These are phyloP conservation scores for Puccinia brachypodii DNA, from an alignment of 1,284 basidiomycete genomes.

Conservation along the genomic window DNA sequence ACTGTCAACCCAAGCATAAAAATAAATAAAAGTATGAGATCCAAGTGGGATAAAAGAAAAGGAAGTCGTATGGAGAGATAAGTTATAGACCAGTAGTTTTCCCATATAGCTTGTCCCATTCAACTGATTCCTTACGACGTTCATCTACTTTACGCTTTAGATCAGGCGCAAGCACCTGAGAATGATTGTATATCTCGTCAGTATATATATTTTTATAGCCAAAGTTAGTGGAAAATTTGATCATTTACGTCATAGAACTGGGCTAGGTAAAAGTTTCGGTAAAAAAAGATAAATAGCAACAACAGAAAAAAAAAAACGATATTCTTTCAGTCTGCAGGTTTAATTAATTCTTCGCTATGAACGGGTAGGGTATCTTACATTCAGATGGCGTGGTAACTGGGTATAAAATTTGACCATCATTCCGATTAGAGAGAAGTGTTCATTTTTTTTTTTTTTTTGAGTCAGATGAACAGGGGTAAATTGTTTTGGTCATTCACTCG, in stretches of 20 bases:
- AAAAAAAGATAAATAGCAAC: background rate
- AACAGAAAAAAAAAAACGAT: background rate
- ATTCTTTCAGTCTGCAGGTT: background rate
- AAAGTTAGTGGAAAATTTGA: background rate
- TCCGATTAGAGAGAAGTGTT: background rate
- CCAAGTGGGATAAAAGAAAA: background rate
- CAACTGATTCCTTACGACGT: conserved; percentile 18
- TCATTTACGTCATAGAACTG: conserved; percentile 35
- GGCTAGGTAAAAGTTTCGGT: background rate
- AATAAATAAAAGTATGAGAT: background rate
- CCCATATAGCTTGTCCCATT: conserved; percentile 40
- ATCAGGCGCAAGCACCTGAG: conserved; percentile 28
- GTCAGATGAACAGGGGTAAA: background rate
- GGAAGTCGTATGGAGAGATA: background rate
- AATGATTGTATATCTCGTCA: background rate
- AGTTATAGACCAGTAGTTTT: conserved; percentile 19
- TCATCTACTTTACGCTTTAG: conserved; percentile 26
- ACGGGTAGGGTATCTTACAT: background rate
- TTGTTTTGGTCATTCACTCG: too few relatives aligned
- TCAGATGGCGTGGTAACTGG: conserved; percentile 37
- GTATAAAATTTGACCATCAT: background rate
- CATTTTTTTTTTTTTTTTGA: background rate
- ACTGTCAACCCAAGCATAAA: background rate
- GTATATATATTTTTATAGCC: background rate
- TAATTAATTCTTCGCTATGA: background rate